Conservation (phyloP, 2,329 filamentous ascomycete species). For the Orbilia brochopaga region DNA sequence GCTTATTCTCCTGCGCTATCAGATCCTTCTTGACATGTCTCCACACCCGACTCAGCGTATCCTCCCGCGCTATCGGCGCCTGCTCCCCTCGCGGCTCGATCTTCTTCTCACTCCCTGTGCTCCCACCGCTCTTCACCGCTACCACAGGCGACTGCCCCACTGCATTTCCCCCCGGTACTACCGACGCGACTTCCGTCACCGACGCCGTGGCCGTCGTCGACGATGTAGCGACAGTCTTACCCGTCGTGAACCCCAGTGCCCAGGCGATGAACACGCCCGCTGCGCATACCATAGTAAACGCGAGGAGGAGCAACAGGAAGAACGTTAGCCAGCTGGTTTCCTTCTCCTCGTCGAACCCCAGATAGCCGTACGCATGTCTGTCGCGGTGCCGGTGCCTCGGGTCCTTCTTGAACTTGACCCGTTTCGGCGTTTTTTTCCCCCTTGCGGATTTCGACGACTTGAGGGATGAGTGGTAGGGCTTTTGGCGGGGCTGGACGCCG, state of each 20-base stretch:
- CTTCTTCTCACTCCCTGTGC: background rate
- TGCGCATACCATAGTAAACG: constrained; percentile 36
- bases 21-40: background rate
- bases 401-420: constrained; percentile 40
- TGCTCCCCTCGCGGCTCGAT: background rate
- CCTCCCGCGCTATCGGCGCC: background rate
- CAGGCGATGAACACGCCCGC: constrained; percentile 47
- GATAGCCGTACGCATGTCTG: constrained; percentile 31
- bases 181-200: constrained; percentile 11
- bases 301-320: constrained; percentile 28
- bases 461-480: background rate
- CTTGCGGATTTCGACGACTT: constrained; percentile 4
- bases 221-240: constrained; percentile 4
- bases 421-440: constrained; percentile 19
- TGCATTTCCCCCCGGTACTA: constrained; percentile 17
- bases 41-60: constrained; percentile 4
- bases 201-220: background rate
- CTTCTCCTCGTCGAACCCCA: constrained; percentile 25
- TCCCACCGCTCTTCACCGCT: background rate
- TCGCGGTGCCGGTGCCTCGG: constrained; percentile 29
- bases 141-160: constrained; percentile 1
- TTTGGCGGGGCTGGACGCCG: constrained; percentile 20
- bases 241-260: constrained; percentile 39
- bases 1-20: constrained; percentile 9
- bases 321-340: constrained; percentile 44